phyloP scores from a whole-genome alignment of 2,329 filamentous ascomycete genomes.

The Phoma sp. region DNA sequence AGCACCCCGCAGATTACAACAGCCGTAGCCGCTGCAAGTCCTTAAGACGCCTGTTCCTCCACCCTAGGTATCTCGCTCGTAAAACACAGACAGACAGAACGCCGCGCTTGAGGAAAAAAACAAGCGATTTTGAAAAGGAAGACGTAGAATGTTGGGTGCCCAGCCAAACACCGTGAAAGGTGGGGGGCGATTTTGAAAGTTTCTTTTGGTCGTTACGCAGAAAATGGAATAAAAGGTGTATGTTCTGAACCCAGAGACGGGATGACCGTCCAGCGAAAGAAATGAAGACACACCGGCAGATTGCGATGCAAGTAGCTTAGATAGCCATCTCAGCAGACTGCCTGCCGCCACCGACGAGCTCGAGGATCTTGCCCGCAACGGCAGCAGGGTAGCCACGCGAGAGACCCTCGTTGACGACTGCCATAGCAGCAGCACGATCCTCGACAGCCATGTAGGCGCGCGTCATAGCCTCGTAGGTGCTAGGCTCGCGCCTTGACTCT shows the following conservation, averaged over 20 bases:
- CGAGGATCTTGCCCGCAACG: constrained; percentile 91
- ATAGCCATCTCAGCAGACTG: constrained; percentile 29
- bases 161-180: constrained; percentile 24
- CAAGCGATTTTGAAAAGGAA: not conserved
- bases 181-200: constrained; percentile 22
- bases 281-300: constrained; percentile 13
- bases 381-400: constrained; percentile 88
- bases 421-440: constrained; percentile 75
- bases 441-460: constrained; percentile 87
- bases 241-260: constrained; percentile 2
- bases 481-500: constrained; percentile 83
- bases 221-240: constrained; percentile 16
- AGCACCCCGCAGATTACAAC: not conserved
- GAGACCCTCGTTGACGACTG: constrained; percentile 87
- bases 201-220: constrained; percentile 25
- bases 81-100: constrained; percentile 17
- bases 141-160: constrained; percentile 12
- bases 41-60: constrained; percentile 8
- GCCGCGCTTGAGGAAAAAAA: constrained; percentile 24
- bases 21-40: not conserved
- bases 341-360: constrained; percentile 67
- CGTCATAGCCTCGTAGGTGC: constrained; percentile 99
- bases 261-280: not conserved
- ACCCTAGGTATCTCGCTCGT: constrained; percentile 21
- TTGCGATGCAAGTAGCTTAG: constrained; percentile 3